Conservation (phyloP, 2,329 filamentous ascomycete species). For the Aspergillus viridinutans region DNA sequence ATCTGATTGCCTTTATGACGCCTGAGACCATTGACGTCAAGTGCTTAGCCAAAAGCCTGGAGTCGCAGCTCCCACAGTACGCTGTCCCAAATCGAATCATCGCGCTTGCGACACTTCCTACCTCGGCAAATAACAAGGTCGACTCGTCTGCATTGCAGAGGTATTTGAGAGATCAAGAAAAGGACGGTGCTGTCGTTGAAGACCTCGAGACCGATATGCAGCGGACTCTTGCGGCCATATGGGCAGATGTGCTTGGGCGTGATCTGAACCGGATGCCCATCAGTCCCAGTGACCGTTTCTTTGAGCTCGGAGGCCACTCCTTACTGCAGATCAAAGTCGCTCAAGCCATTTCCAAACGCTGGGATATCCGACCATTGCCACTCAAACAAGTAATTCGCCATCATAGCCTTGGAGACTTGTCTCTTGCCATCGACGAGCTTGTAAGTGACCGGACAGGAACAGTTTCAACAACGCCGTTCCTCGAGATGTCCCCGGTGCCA, state of each 20-base stretch:
- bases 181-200: neutral
- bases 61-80: neutral
- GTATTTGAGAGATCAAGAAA: neutral
- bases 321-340: constrained; percentile 10
- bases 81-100: neutral
- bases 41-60: neutral
- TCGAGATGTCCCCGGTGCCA: neutral
- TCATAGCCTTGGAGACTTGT: neutral
- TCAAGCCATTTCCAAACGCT: neutral
- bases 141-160: neutral
- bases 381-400: neutral
- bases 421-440: neutral
- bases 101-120: neutral
- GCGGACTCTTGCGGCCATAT: neutral
- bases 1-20: neutral
- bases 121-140: neutral
- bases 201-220: neutral
- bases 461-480: neutral
- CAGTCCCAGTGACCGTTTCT: constrained; percentile 6
- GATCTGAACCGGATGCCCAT: neutral
- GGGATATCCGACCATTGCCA: neutral
- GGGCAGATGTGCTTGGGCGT: constrained; percentile 2
- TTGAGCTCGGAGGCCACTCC: constrained; percentile 14
- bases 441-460: neutral
- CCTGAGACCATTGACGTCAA: neutral